Percentiles rank a stretch among this genome's conserved stretches.
These are phyloP conservation scores for Boehmeria nivea DNA, from an alignment of 306 rosid genomes.

Conservation along the genomic window DNA sequence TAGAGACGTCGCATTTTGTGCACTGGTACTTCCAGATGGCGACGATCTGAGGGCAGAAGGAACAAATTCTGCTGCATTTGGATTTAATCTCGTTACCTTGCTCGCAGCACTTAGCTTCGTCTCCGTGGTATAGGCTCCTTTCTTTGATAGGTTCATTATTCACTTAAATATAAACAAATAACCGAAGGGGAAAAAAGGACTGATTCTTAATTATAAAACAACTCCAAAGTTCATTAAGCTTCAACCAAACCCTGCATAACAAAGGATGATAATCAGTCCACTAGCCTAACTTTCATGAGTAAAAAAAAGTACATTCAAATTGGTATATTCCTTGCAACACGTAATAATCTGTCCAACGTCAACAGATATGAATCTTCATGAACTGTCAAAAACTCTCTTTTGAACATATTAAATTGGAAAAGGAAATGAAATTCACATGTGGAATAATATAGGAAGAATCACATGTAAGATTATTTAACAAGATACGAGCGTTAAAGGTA, in stretches of 20 bases:
- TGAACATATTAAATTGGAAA: too few species aligned
- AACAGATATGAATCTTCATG: too few species aligned
- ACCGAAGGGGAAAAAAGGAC: conserved; percentile 6
- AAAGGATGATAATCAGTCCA: conserved; percentile 9
- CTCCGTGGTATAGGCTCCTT: conserved; percentile 42
- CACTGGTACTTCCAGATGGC: conserved; percentile 58
- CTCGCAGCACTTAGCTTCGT: conserved; percentile 39
- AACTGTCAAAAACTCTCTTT: too few species aligned
- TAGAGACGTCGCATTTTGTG: conserved; percentile 39
- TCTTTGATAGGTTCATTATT: conserved; percentile 85
- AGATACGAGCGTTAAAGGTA: background rate
- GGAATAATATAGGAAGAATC: too few species aligned
- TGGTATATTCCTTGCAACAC: too few species aligned
- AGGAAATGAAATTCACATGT: too few species aligned
- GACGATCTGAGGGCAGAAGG: conserved; percentile 75
- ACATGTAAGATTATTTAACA: background rate
- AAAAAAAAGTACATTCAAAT: too few species aligned
- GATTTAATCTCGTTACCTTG: conserved; percentile 66
- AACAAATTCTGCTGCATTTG: conserved; percentile 94
- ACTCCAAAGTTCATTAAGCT: conserved; percentile 27
- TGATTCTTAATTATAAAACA: background rate
- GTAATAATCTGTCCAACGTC: too few species aligned
- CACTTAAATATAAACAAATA: conserved; percentile 28
- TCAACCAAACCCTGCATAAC: conserved; percentile 88
- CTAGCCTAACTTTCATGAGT: background rate